A percentile compares a stretch with the other conserved stretches of the same genome.
Conservation (phyloP, 1,284 basidiomycete genomes). For the Rhodotorula mucilaginosa region DNA sequence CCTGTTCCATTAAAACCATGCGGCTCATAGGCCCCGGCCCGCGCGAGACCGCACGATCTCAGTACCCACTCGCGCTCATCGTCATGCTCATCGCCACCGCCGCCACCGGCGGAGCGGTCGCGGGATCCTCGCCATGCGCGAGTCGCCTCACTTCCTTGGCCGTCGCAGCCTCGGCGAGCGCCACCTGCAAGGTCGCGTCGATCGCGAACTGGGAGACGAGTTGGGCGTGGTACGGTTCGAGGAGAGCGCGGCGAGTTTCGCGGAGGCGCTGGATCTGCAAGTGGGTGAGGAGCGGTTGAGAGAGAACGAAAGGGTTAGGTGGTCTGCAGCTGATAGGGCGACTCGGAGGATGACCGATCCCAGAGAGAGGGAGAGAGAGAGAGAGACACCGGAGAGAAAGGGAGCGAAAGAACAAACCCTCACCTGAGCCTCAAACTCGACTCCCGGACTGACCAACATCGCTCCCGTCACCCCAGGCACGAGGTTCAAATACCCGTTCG, state of each 20-base stretch:
- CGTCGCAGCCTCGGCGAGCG: neutral
- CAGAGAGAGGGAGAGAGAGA: too few relatives aligned
- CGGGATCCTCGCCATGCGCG: slow-evolving; percentile 1
- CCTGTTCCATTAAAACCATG: too few relatives aligned
- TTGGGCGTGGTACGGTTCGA: neutral
- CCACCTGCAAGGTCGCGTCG: neutral
- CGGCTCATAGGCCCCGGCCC: neutral
- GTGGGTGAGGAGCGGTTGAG: too few relatives aligned
- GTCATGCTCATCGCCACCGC: neutral
- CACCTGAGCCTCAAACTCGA: slow-evolving; percentile 22
- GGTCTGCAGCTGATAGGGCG: neutral
- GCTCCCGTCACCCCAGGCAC: slow-evolving; percentile 5
- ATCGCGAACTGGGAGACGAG: neutral
- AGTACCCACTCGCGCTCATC: slow-evolving; percentile 2
- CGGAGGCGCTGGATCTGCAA: slow-evolving; percentile 16
- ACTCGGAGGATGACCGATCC: neutral
- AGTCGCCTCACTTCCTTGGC: slow-evolving; percentile 3
- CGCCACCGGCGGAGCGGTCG: neutral
- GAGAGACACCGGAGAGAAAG: too few relatives aligned
- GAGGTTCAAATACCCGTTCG: slow-evolving; percentile 9
- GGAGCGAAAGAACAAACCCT: too few relatives aligned
- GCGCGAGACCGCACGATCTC: too few relatives aligned
- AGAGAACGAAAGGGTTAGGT: neutral
- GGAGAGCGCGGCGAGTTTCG: slow-evolving; percentile 1
- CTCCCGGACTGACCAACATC: slow-evolving; percentile 16